Base-by-base conservation (phyloP, 2,329 filamentous ascomycete species). In the Aspergillus sclerotialis region DNA sequence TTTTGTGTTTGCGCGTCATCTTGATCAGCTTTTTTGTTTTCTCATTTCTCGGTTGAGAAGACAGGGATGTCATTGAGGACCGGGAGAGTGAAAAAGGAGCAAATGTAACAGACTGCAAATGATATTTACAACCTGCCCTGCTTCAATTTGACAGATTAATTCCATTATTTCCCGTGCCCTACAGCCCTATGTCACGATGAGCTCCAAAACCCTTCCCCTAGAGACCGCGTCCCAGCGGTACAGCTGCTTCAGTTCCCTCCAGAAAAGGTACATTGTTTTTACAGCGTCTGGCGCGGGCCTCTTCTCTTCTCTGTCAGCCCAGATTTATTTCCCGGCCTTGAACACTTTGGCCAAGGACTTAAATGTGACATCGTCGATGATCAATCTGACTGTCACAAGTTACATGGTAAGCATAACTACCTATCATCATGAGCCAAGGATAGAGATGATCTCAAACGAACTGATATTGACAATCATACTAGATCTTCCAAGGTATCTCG, bases 401-500 rank as follows among this genome's bases (percentile, higher is more conserved):
- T 62, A 56, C 28, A 46, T 62, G 40, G 35, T 52, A 33, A 26
- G 38, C 14, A 17, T 18, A 11, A 17, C 4, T 19, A 4, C 16
- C 14, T 4, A 12, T 7, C 12, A 30, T 30, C 11, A 19, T n/a
- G n/a, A n/a, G n/a, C n/a, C 10, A 10, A 31, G 23, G 29, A 12
- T 9, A 3, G 10, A n/a, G n/a, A n/a, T n/a, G n/a, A n/a, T n/a
- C n/a, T n/a, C n/a, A 14, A 12, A 11, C 21, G 30, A 11, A 30
- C 15, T 32, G 9, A 16, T 11, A 19, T 13, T 33, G 28, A 28
- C 12, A 21, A 8, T n/a, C n/a, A n/a, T 44, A 44, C 17, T 21
- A 55, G 56, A 64, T 69, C 33, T 57, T 68, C 12, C 70, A 73
- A 55, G 71, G 65, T 3, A 55, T 74, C 25, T 61, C 65, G 3